Base-by-base conservation (phyloP, 148 eudicot genomes). In the Silene latifolia region DNA sequence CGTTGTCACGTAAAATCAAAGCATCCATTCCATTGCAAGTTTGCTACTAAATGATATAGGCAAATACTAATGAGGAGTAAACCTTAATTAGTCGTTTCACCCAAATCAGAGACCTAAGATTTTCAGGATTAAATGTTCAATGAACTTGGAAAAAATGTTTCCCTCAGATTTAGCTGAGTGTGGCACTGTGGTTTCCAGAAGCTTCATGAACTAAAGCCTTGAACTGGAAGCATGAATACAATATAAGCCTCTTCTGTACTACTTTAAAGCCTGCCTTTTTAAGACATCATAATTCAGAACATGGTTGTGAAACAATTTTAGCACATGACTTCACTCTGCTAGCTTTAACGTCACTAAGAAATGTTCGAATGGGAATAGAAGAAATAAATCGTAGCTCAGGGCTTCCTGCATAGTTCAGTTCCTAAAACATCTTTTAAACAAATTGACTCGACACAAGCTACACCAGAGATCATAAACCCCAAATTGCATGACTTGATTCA, bases 361-460 rank as follows among this genome's bases (percentile, higher is more conserved):
- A 21, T n/a, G 35, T 44, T 65, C 7, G 2, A 29, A n/a, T 60
- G 63, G 18, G 19, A 10, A 69, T 46, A 18, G 29, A 51, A 18
- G 29, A 51, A 51, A 47, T 17, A 21, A 11, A 13, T 13, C 29
- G 17, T 8, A 51, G 39, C 32, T 11, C 35, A 27, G 21, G 56
- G n/a, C 56, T 51, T 51, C 14, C 14, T 51, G 56, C 56, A 14
- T 51, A 51, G 17, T 35, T 54, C 20, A 63, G 66, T 65, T 53
- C 60, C 42, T 17, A 69, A 46, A 46, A 46, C 23, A 15, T 18
- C 1, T 7, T 46, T 46, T 25, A 19, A 51, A 15, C 35, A 76
- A 76, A 63, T 15, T 24, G 62, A 53, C 8, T 19, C 8, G 21
- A 35, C 63, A 77, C 63, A 70, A 63, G 67, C 76, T 78, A 65